phyloP scores from a whole-genome alignment of 768 basidiomycete species.

The Fistulinella prunicolor region DNA sequence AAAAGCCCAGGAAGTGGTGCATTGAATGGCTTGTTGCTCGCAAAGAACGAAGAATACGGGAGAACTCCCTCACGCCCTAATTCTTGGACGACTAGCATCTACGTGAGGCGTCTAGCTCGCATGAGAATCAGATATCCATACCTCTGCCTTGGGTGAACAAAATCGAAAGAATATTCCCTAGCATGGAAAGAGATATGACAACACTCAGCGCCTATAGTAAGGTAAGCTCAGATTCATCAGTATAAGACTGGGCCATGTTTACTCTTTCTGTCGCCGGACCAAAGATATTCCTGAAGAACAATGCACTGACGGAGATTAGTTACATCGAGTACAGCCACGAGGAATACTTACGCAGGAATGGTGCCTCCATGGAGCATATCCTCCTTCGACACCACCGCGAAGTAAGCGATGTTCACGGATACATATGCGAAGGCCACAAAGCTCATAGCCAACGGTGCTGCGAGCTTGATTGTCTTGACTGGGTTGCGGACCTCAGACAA shows the following conservation, averaged over 20 bases:
- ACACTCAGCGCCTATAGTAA: constrained; percentile 50
- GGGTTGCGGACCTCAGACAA: constrained; percentile 70
- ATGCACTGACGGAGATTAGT: constrained; percentile 39
- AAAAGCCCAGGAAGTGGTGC: constrained; percentile 64
- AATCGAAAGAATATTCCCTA: constrained; percentile 62
- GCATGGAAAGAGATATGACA: constrained; percentile 60
- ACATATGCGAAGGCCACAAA: constrained; percentile 60
- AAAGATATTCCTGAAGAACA: constrained; percentile 75
- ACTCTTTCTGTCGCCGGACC: constrained; percentile 54
- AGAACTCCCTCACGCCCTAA: constrained; percentile 69
- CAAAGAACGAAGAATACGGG: constrained; percentile 63
- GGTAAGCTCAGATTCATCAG: constrained; percentile 1
- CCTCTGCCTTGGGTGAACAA: constrained; percentile 68
- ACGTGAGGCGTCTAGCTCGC: constrained; percentile 3
- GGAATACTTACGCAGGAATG: constrained; percentile 59
- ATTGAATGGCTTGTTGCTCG: constrained; percentile 67
- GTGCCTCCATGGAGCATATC: constrained; percentile 64
- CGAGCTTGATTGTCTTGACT: constrained; percentile 65
- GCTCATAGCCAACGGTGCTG: constrained; percentile 63
- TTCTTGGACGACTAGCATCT: constrained; percentile 60
- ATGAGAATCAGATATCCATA: constrained; percentile 24
- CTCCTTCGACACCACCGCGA: constrained; percentile 65
- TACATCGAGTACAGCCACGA: background rate
- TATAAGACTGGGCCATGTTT: background rate
- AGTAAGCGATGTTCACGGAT: constrained; percentile 69